These are phyloP conservation scores for Salix caprea DNA, from an alignment of 345 rosid species.

Conservation along the genomic window DNA sequence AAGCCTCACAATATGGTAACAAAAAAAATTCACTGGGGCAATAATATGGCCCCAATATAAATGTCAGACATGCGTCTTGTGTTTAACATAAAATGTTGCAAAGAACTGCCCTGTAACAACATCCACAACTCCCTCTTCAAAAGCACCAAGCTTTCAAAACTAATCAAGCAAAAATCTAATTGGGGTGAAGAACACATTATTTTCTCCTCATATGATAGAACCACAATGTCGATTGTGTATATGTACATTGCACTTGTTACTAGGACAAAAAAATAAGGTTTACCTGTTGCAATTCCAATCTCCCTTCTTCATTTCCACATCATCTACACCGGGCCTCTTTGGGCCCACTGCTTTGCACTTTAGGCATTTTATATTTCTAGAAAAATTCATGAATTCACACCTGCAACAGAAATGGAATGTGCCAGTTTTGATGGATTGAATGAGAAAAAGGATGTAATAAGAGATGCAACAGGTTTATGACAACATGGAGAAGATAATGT, in stretches of 20 bases:
- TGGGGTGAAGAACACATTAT: not conserved
- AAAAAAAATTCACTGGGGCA: not conserved
- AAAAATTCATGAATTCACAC: constrained; percentile 63
- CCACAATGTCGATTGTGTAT: not conserved
- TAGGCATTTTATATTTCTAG: constrained; percentile 54
- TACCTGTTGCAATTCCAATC: constrained; percentile 79
- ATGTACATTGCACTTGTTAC: not conserved
- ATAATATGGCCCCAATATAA: not conserved
- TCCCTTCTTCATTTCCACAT: constrained; percentile 64
- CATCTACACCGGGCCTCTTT: constrained; percentile 25
- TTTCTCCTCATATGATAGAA: not conserved
- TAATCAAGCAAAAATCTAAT: not conserved
- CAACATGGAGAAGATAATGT: not conserved
- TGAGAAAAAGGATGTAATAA: not conserved
- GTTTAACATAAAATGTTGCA: no score
- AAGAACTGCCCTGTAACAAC: not conserved
- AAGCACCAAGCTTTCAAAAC: not conserved
- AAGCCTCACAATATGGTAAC: not conserved
- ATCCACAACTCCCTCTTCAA: not conserved
- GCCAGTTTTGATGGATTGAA: not conserved
- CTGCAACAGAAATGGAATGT: constrained; percentile 29
- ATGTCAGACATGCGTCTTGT: not conserved
- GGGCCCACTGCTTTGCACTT: constrained; percentile 71
- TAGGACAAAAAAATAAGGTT: not conserved
- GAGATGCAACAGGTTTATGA: not conserved